phyloP scores from a whole-genome alignment of 1,284 basidiomycete species.

The Papiliotrema fonsecae region DNA sequence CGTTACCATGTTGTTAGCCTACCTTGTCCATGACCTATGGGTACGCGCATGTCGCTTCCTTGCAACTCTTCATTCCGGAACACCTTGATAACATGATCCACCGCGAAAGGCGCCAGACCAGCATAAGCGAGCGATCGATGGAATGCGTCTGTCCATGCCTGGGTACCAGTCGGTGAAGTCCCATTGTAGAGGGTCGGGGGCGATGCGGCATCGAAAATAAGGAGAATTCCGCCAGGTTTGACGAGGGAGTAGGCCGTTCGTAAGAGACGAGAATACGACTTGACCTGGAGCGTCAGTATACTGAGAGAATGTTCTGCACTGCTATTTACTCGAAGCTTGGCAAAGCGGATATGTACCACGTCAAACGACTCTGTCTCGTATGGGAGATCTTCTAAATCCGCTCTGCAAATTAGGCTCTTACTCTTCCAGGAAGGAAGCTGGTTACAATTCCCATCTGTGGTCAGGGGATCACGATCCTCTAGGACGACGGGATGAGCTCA shows the following conservation, averaged over 20 bases:
- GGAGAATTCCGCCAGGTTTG: constrained; percentile 14
- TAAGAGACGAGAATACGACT: constrained; percentile 7
- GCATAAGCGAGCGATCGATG: constrained; percentile 42
- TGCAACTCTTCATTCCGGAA: constrained; percentile 10
- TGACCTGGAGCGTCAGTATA: constrained; percentile 6
- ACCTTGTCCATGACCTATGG: constrained; percentile 21
- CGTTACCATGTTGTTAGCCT: background rate
- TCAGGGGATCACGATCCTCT: background rate
- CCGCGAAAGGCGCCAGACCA: constrained; percentile 20
- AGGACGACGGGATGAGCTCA: constrained; percentile 6
- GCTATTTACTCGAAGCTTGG: constrained; percentile 8
- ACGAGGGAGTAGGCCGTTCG: constrained; percentile 5
- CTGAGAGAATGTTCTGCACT: background rate
- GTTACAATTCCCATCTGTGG: constrained; percentile 15
- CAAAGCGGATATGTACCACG: constrained; percentile 20
- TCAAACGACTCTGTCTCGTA: constrained; percentile 13
- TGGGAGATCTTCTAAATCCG: constrained; percentile 11
- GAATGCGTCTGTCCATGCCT: constrained; percentile 14
- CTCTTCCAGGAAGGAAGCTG: background rate
- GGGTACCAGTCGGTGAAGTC: constrained; percentile 6
- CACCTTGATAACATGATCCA: constrained; percentile 7
- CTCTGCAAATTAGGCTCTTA: background rate
- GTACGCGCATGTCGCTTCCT: constrained; percentile 19
- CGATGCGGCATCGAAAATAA: constrained; percentile 15
- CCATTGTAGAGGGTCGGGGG: constrained; percentile 8